Conservation (phyloP, 495 filamentous ascomycete species). For the Xylaria curta region DNA sequence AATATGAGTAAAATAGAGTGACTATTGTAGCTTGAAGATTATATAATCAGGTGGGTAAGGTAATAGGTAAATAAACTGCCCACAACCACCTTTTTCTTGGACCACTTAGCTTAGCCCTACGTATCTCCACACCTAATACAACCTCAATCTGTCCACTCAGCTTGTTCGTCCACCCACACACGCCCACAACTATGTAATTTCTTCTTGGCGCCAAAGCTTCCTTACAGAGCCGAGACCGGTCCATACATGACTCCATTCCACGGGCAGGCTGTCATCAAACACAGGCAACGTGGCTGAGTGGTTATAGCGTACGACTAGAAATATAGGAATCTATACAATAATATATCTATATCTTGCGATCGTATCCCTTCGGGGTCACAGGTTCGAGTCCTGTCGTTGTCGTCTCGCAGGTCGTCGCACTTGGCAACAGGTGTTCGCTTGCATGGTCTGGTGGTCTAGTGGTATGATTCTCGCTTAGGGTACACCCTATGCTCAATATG, state of each 20-base stretch:
- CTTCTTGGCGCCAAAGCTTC: neutral
- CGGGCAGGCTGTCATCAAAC: neutral
- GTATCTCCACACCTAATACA: too few relatives aligned
- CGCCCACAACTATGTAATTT: neutral
- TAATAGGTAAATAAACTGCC: too few relatives aligned
- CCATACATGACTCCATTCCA: neutral
- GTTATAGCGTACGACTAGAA: conserved; percentile 33
- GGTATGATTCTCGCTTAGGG: conserved; percentile 33
- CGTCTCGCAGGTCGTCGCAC: neutral
- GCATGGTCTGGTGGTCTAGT: conserved; percentile 30
- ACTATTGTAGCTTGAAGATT: neutral
- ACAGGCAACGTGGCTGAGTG: conserved; percentile 31
- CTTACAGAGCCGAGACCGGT: neutral
- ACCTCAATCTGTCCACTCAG: too few relatives aligned
- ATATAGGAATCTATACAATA: too few relatives aligned
- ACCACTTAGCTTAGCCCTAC: too few relatives aligned
- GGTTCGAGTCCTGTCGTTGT: conserved; percentile 33
- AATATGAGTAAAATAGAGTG: neutral
- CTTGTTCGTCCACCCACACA: too few relatives aligned
- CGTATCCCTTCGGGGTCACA: conserved; percentile 32
- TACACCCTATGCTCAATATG: conserved; percentile 26
- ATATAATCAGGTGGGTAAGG: neutral
- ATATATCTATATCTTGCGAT: neutral
- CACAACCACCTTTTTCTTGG: too few relatives aligned
- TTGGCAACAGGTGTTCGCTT: neutral